Evolutionary conservation across 1,284 basidiomycete species (phyloP).

Genomic region (Pseudozyma pruni): DNA sequence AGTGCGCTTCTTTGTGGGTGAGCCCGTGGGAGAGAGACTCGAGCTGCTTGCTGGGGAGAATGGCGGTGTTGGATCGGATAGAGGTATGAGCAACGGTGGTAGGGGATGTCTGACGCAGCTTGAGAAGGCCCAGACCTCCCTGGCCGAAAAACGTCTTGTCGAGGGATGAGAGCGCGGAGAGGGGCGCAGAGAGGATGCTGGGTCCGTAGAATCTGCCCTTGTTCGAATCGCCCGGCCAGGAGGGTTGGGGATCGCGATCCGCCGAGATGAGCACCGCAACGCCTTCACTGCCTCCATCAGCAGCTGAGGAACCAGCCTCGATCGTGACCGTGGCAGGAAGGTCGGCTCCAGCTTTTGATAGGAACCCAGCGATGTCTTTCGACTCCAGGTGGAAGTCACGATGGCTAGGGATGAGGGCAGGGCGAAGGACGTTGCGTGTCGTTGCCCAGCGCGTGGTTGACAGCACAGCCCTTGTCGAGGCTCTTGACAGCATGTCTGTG

Average conservation of each 20-base stretch:
- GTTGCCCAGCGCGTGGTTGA: background rate
- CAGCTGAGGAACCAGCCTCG: background rate
- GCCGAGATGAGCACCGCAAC: conserved; percentile 48
- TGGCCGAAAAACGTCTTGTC: conserved; percentile 36
- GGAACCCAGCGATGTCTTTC: conserved; percentile 32
- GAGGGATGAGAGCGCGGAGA: conserved; percentile 9
- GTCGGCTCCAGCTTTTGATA: conserved; percentile 13
- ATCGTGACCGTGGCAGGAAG: conserved; percentile 9
- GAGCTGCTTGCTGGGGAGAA: conserved; percentile 4
- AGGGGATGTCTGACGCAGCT: conserved; percentile 12
- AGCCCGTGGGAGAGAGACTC: conserved; percentile 20
- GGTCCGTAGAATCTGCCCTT: conserved; percentile 35
- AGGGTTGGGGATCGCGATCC: conserved; percentile 34
- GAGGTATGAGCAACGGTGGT: conserved; percentile 1
- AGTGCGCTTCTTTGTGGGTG: conserved; percentile 1
- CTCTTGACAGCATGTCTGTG: conserved; percentile 11
- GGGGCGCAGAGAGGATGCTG: conserved; percentile 31
- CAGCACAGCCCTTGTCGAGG: background rate
- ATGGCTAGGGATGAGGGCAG: background rate
- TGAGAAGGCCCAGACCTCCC: conserved; percentile 47
- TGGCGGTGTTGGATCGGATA: conserved; percentile 5
- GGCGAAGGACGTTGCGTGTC: background rate
- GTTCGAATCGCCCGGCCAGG: conserved; percentile 12
- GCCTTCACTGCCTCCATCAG: conserved; percentile 3
- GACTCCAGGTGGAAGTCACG: conserved; percentile 42